phyloP scores from a whole-genome alignment of 257 asterid species.

The Solanum bulbocastanum region DNA sequence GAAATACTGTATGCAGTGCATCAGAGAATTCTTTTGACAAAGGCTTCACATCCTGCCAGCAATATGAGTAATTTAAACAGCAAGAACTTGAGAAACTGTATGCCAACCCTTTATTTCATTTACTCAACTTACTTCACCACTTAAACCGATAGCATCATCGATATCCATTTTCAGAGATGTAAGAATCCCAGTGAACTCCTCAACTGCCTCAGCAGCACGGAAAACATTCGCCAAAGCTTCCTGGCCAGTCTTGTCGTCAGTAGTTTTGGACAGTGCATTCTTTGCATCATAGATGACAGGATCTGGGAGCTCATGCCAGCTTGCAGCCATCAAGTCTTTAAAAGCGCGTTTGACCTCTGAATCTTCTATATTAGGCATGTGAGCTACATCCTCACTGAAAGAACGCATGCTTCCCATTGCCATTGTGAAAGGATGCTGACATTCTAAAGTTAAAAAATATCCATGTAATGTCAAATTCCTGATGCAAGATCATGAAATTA shows the following conservation, averaged over 20 bases:
- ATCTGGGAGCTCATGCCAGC: conserved; percentile 71
- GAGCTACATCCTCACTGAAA: conserved; percentile 58
- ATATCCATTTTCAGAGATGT: conserved; percentile 74
- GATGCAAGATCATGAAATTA: not conserved
- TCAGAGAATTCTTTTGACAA: conserved; percentile 56
- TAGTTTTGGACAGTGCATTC: conserved; percentile 57
- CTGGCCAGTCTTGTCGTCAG: conserved; percentile 73
- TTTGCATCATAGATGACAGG: conserved; percentile 47
- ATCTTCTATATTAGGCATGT: conserved; percentile 62
- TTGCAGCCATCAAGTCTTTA: conserved; percentile 80
- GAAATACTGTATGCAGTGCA: conserved; percentile 55
- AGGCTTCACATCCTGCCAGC: conserved; percentile 76
- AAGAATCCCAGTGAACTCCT: conserved; percentile 69
- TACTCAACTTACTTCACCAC: conserved; percentile 70
- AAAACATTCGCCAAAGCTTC: conserved; percentile 61
- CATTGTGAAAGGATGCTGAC: conserved; percentile 29
- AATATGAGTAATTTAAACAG: conserved; percentile 4
- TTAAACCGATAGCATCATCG: conserved; percentile 76
- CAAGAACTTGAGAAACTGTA: not conserved
- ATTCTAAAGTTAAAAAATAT: conserved; percentile 25
- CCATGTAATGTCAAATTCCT: not conserved
- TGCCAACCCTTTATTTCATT: not conserved
- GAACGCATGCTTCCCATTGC: conserved; percentile 40
- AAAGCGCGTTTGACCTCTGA: conserved; percentile 53
- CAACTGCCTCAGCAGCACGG: conserved; percentile 92